phyloP scores from a whole-genome alignment of 441 rosid genomes.

The Pelargonium cotyledonis region DNA sequence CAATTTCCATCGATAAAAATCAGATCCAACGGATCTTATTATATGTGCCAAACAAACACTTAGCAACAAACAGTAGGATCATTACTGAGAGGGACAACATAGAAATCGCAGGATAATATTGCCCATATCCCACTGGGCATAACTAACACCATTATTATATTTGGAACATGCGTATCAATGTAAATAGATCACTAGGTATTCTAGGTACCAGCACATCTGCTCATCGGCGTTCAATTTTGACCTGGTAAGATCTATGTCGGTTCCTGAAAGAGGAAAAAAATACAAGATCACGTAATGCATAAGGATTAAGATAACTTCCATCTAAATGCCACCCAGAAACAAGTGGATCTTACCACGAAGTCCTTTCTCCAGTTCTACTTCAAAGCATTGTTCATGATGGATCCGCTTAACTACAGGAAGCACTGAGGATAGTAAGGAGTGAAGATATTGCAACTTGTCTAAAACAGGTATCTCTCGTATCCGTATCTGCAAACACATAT shows the following conservation, averaged over 20 bases:
- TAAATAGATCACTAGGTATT: constrained; percentile 18
- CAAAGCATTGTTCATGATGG: constrained; percentile 73
- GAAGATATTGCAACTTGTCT: constrained; percentile 76
- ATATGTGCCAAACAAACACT: background rate
- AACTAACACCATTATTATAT: background rate
- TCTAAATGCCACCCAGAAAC: background rate
- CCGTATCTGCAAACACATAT: constrained; percentile 47
- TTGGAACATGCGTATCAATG: background rate
- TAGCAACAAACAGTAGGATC: background rate
- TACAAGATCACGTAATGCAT: constrained; percentile 14
- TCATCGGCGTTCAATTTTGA: constrained; percentile 87
- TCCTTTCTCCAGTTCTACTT: constrained; percentile 75
- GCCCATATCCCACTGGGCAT: background rate
- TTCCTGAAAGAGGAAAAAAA: constrained; percentile 41
- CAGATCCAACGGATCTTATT: constrained; percentile 4
- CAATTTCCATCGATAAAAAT: constrained; percentile 8
- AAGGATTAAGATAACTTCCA: background rate
- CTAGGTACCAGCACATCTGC: constrained; percentile 92
- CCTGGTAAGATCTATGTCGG: constrained; percentile 66
- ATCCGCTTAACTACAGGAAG: constrained; percentile 85
- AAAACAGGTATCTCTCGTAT: constrained; percentile 71
- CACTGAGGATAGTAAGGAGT: constrained; percentile 68
- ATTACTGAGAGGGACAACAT: background rate
- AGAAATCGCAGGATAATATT: background rate
- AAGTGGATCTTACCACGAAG: constrained; percentile 54